Percentiles rank a stretch among this genome's conserved stretches.
These are phyloP conservation scores for Coniella vitis DNA, from an alignment of 2,329 filamentous ascomycete species.

Conservation along the genomic window DNA sequence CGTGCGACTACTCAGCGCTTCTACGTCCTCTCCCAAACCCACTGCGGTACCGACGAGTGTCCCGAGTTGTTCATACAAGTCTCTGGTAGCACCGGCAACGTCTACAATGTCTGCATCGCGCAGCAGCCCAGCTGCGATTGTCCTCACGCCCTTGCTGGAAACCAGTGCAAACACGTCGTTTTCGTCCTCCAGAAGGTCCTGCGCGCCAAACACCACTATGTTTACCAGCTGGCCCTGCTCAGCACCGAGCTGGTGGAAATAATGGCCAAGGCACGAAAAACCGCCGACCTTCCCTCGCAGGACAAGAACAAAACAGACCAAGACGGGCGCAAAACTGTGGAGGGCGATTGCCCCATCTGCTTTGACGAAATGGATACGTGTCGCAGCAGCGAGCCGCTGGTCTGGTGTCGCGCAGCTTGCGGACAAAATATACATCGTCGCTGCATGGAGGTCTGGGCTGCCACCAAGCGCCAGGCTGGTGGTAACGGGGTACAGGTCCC, in stretches of 20 bases:
- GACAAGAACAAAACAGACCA: conserved; percentile 22
- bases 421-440: conserved; percentile 48
- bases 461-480: conserved; percentile 33
- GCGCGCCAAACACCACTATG: conserved; percentile 45
- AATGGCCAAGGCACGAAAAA: conserved; percentile 46
- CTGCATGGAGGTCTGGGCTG: conserved; percentile 50
- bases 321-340: conserved; percentile 38
- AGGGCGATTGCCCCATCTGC: conserved; percentile 53
- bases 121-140: conserved; percentile 49
- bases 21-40: conserved; percentile 37
- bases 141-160: conserved; percentile 44
- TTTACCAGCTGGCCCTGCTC: conserved; percentile 57
- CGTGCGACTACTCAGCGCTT: conserved; percentile 37
- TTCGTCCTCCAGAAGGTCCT: conserved; percentile 56
- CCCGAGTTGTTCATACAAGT: conserved; percentile 50
- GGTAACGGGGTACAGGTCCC: conserved; percentile 34
- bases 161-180: conserved; percentile 60
- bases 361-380: conserved; percentile 37
- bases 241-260: conserved; percentile 52
- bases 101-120: conserved; percentile 52
- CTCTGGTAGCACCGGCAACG: conserved; percentile 58
- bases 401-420: conserved; percentile 47
- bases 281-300: conserved; percentile 28
- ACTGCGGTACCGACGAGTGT: conserved; percentile 27
- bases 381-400: conserved; percentile 29